These are phyloP conservation scores for Hypoxylon cercidicola DNA, from an alignment of 495 filamentous ascomycete genomes.

Conservation along the genomic window DNA sequence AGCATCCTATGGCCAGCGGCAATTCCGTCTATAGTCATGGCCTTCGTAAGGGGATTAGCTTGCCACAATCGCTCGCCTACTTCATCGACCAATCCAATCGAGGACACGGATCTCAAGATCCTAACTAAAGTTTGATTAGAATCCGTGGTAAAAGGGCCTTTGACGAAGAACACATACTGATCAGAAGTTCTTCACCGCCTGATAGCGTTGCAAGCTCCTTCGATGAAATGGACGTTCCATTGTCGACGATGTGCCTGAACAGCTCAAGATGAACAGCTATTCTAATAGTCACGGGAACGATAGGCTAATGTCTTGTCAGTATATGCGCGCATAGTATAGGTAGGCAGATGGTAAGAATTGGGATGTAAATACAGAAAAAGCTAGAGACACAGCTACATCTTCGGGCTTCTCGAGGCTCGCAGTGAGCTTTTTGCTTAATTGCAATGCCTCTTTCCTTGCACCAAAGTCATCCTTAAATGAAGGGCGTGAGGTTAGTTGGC, in stretches of 20 bases:
- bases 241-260: constrained; percentile 25
- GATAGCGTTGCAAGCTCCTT: constrained; percentile 28
- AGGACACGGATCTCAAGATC: constrained; percentile 18
- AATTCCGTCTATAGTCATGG: constrained; percentile 32
- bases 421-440: constrained; percentile 25
- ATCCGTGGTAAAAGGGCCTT: background rate
- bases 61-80: constrained; percentile 27
- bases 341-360: background rate
- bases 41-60: constrained; percentile 25
- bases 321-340: background rate
- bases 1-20: constrained; percentile 31
- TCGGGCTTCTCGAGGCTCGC: constrained; percentile 34
- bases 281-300: constrained; percentile 21
- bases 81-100: constrained; percentile 32
- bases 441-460: constrained; percentile 32
- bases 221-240: constrained; percentile 14
- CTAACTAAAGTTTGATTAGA: constrained; percentile 19
- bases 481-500: too few species aligned
- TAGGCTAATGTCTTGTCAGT: constrained; percentile 14
- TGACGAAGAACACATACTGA: constrained; percentile 28
- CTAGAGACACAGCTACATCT: constrained; percentile 28
- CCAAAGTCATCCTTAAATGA: too few species aligned
- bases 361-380: constrained; percentile 22
- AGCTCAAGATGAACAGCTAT: constrained; percentile 33
- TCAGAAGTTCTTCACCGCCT: constrained; percentile 37